Conservation (phyloP, 352 stramenopile genomes). For the Phytophthora pseudosyringae region DNA sequence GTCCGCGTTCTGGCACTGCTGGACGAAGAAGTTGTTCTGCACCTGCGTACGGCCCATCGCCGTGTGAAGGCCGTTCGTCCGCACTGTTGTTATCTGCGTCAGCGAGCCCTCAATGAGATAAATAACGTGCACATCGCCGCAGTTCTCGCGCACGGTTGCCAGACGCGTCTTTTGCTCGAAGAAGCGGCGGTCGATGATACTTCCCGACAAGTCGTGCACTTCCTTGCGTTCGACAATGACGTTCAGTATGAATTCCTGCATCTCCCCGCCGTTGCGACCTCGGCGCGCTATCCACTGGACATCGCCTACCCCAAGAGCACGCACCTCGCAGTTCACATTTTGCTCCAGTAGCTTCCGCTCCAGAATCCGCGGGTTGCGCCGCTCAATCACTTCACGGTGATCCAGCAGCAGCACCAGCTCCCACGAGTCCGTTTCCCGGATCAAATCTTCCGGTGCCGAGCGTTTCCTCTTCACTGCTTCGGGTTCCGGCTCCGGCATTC, state of each 20-base stretch:
- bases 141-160: conserved; percentile 44
- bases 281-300: conserved; percentile 80
- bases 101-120: conserved; percentile 88
- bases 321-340: conserved; percentile 85
- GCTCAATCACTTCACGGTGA: conserved; percentile 81
- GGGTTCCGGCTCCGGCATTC: conserved; percentile 24
- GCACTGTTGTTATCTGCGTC: conserved; percentile 71
- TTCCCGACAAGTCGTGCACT: conserved; percentile 78
- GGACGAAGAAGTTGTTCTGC: conserved; percentile 86
- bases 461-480: conserved; percentile 9
- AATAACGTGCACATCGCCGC: conserved; percentile 78
- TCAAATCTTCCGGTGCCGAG: conserved; percentile 22
- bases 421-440: conserved; percentile 60
- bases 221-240: conserved; percentile 88
- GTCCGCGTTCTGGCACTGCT: conserved; percentile 76
- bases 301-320: conserved; percentile 76
- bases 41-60: conserved; percentile 83
- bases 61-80: conserved; percentile 63
- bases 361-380: conserved; percentile 72
- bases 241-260: conserved; percentile 78
- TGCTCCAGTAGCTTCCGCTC: conserved; percentile 82
- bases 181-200: conserved; percentile 86
- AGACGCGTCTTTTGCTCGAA: conserved; percentile 83
- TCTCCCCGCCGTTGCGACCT: conserved; percentile 40
- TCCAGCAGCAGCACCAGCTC: conserved; percentile 85